Percentiles rank a stretch among this genome's conserved stretches.
Evolutionary conservation across 441 rosid genomes (phyloP).

Genomic region (Melastoma candidum): DNA sequence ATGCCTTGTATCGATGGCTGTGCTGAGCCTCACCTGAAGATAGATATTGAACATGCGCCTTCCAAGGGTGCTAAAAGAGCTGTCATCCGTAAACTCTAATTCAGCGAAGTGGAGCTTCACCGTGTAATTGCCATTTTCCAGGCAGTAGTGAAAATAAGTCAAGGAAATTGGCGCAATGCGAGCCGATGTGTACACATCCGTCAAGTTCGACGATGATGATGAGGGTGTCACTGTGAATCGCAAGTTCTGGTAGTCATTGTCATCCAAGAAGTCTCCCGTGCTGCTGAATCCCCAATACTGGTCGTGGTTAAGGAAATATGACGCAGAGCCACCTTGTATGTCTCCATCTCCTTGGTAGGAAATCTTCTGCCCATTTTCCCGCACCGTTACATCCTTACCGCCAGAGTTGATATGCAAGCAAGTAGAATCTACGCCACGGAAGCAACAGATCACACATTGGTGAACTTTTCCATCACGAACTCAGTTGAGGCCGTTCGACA

Average conservation of each 20-base stretch:
- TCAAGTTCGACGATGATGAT: constrained; percentile 18
- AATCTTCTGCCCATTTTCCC: constrained; percentile 23
- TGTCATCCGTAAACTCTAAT: constrained; percentile 39
- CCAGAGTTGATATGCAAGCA: constrained; percentile 62
- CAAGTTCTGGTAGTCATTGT: constrained; percentile 51
- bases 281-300: constrained; percentile 72
- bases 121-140: constrained; percentile 39
- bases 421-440: constrained; percentile 33
- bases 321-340: constrained; percentile 52
- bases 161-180: constrained; percentile 50
- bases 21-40: constrained; percentile 37
- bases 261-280: constrained; percentile 77
- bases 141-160: constrained; percentile 54
- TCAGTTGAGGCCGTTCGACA: not conserved
- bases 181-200: constrained; percentile 36
- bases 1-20: too few species aligned
- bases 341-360: constrained; percentile 52
- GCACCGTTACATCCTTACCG: constrained; percentile 33
- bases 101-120: constrained; percentile 50
- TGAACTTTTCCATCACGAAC: constrained; percentile 1
- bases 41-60: constrained; percentile 50
- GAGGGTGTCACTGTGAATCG: constrained; percentile 27
- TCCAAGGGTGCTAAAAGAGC: constrained; percentile 38
- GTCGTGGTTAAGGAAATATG: constrained; percentile 24
- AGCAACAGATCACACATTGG: not conserved